Conservation (phyloP, 2,329 filamentous ascomycete genomes). For the Fusarium drepaniforme region DNA sequence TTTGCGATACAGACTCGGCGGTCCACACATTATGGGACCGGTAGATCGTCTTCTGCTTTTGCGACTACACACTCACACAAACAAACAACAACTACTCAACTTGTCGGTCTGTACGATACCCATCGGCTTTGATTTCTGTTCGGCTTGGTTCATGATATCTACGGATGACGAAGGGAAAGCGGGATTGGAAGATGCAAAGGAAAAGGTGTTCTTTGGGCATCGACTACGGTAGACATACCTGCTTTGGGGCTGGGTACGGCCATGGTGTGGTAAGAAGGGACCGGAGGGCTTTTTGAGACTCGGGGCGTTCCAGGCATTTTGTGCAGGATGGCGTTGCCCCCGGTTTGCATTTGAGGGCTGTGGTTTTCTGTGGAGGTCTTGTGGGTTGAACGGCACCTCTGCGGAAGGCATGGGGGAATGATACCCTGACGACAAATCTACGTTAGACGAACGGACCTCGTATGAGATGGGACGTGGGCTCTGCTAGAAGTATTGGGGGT, state of each 20-base stretch:
- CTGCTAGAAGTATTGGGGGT: slow-evolving; percentile 42
- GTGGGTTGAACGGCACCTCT: slow-evolving; percentile 41
- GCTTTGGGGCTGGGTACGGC: slow-evolving; percentile 39
- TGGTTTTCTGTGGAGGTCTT: slow-evolving; percentile 43
- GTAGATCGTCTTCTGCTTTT: slow-evolving; percentile 39
- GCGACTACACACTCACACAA: slow-evolving; percentile 28
- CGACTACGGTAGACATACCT: slow-evolving; percentile 43
- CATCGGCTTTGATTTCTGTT: slow-evolving; percentile 49
- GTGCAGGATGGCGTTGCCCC: slow-evolving; percentile 41
- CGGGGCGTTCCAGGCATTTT: slow-evolving; percentile 45
- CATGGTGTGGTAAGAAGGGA: slow-evolving; percentile 36
- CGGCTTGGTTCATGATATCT: slow-evolving; percentile 46
- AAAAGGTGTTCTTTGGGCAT: slow-evolving; percentile 42
- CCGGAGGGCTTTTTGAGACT: slow-evolving; percentile 31
- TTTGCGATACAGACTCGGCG: slow-evolving; percentile 35
- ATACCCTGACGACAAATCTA: slow-evolving; percentile 53
- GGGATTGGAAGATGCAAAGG: slow-evolving; percentile 39
- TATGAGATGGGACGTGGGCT: slow-evolving; percentile 42
- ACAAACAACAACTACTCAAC: slow-evolving; percentile 28
- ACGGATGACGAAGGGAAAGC: slow-evolving; percentile 45
- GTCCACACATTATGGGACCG: slow-evolving; percentile 26
- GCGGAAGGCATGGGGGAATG: slow-evolving; percentile 45
- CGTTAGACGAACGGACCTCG: slow-evolving; percentile 49
- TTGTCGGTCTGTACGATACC: slow-evolving; percentile 46
- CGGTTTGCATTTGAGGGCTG: slow-evolving; percentile 43